These are phyloP conservation scores for Blastocystis sp. DNA, from an alignment of 352 stramenopile species.

Conservation along the genomic window DNA sequence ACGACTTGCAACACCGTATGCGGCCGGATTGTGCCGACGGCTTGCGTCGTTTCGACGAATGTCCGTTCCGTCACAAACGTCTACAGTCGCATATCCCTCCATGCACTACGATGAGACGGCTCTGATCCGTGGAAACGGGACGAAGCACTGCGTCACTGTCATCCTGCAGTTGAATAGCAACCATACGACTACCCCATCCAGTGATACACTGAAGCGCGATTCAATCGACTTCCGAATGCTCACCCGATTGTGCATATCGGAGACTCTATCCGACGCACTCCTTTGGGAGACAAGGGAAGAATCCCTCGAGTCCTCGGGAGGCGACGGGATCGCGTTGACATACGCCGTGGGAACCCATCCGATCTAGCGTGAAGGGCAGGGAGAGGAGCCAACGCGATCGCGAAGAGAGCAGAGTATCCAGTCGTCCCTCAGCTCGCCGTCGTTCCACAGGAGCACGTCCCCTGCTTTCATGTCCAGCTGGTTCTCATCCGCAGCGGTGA, in stretches of 20 bases:
- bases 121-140: background rate
- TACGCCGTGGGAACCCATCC: slow-evolving; percentile 47
- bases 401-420: slow-evolving; percentile 43
- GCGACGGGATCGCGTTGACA: background rate
- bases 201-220: background rate
- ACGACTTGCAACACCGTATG: background rate
- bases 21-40: background rate
- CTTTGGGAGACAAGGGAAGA: too few relatives aligned
- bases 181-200: background rate
- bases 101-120: background rate
- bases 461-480: slow-evolving; percentile 12
- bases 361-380: background rate
- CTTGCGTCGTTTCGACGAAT: background rate
- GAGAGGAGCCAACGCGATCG: background rate
- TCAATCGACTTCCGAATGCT: background rate
- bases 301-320: too few relatives aligned
- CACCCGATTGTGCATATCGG: background rate
- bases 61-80: background rate
- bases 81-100: background rate
- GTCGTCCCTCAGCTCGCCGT: slow-evolving; percentile 1
- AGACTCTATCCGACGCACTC: too few relatives aligned
- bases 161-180: background rate
- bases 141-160: background rate
- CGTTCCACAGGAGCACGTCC: slow-evolving; percentile 22
- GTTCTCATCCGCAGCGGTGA: background rate